Evolutionary conservation across 306 rosid genomes (phyloP).

Genomic region (Dalbergia cultrata): DNA sequence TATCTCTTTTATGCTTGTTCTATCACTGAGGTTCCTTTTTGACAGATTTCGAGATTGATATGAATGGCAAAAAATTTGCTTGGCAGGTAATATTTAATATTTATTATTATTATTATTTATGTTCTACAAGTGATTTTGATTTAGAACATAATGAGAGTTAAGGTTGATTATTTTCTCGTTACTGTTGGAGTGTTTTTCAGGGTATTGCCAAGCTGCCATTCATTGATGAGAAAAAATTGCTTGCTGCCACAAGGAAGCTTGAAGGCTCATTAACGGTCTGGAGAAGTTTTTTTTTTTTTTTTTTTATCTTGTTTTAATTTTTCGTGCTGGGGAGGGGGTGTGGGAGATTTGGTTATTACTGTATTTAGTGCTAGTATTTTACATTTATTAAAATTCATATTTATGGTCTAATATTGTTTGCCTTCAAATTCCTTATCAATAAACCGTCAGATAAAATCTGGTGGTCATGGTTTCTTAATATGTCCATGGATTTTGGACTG

Average conservation of each 20-base stretch:
- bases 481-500: not conserved
- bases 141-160: constrained; percentile 39
- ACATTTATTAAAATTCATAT: constrained; percentile 23
- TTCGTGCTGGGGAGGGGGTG: not conserved
- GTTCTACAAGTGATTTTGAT: not conserved
- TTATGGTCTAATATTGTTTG: constrained; percentile 30
- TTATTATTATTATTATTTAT: not conserved
- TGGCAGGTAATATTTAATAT: constrained; percentile 77
- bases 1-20: constrained; percentile 36
- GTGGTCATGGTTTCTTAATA: constrained; percentile 12
- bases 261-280: constrained; percentile 90
- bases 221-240: constrained; percentile 88
- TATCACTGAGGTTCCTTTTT: constrained; percentile 40
- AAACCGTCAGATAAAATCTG: constrained; percentile 19
- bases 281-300: constrained; percentile 29
- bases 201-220: constrained; percentile 98
- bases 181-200: constrained; percentile 54
- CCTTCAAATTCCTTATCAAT: constrained; percentile 32
- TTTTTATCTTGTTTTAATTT: not conserved
- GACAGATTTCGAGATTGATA: constrained; percentile 94
- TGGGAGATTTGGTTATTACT: not conserved
- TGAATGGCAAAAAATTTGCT: constrained; percentile 96
- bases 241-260: constrained; percentile 78
- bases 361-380: constrained; percentile 1
- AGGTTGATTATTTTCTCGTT: constrained; percentile 10